Conservation (phyloP, 2,329 filamentous ascomycete genomes). For the Aspergillus fructus region DNA sequence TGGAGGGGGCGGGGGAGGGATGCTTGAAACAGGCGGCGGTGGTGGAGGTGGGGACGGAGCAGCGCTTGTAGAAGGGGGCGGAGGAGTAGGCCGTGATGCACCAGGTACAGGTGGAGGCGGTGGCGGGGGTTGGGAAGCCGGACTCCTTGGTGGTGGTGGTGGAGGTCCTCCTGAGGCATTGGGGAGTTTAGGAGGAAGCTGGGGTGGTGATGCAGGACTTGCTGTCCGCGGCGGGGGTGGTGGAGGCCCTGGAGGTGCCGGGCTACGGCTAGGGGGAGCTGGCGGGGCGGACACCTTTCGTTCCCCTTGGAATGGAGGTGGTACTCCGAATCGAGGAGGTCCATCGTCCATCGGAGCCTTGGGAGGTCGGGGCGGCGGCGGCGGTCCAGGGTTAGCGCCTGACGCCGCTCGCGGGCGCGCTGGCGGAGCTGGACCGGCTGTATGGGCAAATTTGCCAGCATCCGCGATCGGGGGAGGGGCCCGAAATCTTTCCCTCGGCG, state of each 20-base stretch:
- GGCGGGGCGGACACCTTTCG: slow-evolving; percentile 63
- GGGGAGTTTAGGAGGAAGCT: slow-evolving; percentile 49
- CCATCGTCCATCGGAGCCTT: slow-evolving; percentile 71
- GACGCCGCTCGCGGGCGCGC: slow-evolving; percentile 52
- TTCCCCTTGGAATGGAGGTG: slow-evolving; percentile 73
- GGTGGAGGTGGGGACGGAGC: slow-evolving; percentile 54
- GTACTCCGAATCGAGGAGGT: slow-evolving; percentile 68
- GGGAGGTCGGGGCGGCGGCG: slow-evolving; percentile 66
- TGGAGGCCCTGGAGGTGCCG: slow-evolving; percentile 60
- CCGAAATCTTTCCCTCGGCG: slow-evolving; percentile 70
- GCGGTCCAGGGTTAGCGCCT: slow-evolving; percentile 56
- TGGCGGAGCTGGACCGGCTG: slow-evolving; percentile 48
- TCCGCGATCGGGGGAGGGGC: slow-evolving; percentile 87
- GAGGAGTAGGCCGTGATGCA: slow-evolving; percentile 34
- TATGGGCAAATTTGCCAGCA: slow-evolving; percentile 78
- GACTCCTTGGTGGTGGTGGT: slow-evolving; percentile 57
- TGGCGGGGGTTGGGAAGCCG: slow-evolving; percentile 42
- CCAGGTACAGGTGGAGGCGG: slow-evolving; percentile 37
- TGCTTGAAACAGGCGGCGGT: slow-evolving; percentile 34
- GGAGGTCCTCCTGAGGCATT: slow-evolving; percentile 43
- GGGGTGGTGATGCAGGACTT: slow-evolving; percentile 46
- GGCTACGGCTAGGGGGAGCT: slow-evolving; percentile 70
- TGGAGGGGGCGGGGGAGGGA: slow-evolving; percentile 50
- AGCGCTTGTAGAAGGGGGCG: slow-evolving; percentile 28
- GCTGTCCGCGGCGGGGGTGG: slow-evolving; percentile 59